Percentiles rank a stretch among this genome's conserved stretches.
Evolutionary conservation across 192 early-diverging fungal genomes (phyloP).

Genomic region (Rhizophagus prolifer): DNA sequence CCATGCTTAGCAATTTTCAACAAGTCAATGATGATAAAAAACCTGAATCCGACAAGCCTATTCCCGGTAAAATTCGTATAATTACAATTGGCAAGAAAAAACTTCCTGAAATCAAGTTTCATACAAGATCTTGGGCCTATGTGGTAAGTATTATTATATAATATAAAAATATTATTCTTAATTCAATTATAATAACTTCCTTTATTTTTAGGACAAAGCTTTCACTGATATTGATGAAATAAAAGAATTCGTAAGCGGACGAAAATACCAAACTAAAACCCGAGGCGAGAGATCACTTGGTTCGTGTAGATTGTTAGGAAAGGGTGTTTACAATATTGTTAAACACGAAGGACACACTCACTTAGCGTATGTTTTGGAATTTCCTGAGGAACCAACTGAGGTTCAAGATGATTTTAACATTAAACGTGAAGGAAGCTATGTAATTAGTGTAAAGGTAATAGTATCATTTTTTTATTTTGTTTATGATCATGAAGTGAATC

Average conservation of each 20-base stretch:
- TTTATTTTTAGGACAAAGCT: slow-evolving; percentile 21
- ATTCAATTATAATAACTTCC: not conserved
- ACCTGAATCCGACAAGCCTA: not conserved
- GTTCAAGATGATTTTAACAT: slow-evolving; percentile 48
- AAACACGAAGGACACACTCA: slow-evolving; percentile 40
- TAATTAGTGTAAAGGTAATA: slow-evolving; percentile 43
- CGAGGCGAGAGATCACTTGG: slow-evolving; percentile 31
- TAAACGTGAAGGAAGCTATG: slow-evolving; percentile 39
- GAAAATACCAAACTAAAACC: slow-evolving; percentile 38
- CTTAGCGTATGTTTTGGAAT: slow-evolving; percentile 40
- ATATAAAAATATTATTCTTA: not conserved
- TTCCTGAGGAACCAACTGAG: slow-evolving; percentile 40
- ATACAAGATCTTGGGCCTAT: slow-evolving; percentile 43
- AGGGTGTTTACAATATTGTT: slow-evolving; percentile 45
- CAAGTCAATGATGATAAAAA: not conserved
- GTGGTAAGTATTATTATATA: slow-evolving; percentile 31
- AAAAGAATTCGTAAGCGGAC: slow-evolving; percentile 23
- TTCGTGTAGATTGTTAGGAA: slow-evolving; percentile 37
- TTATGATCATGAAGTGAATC: not conserved
- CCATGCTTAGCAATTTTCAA: not conserved
- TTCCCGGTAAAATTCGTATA: slow-evolving; percentile 21
- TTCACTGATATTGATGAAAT: slow-evolving; percentile 37
- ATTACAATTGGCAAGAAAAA: slow-evolving; percentile 40
- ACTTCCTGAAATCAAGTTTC: slow-evolving; percentile 32
- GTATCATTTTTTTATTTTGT: not conserved